Evolutionary conservation across 768 basidiomycete species (phyloP), one percentile per base, ranked within the genome.

Genomic region (Trametopsis cervina): DNA sequence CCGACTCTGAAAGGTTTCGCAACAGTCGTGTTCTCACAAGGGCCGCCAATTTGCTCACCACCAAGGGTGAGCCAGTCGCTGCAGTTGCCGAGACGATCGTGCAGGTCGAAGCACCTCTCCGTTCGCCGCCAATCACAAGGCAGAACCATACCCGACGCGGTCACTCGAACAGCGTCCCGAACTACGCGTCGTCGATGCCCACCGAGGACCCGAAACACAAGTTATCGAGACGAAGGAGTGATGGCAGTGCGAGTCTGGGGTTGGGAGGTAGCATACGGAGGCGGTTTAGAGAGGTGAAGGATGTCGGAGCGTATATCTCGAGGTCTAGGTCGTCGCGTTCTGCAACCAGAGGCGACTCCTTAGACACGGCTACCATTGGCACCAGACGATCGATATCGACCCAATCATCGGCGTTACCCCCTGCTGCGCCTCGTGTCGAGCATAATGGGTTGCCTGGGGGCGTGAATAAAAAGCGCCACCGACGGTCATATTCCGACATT

Each of bases 11-110:
- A 22, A 42, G 4, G 4, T 15, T 12, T 22, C 12, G 15, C 13
- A 27, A 20, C 24, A 22, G 46, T 12, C 51, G 47, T 1, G 38
- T 35, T 23, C 48, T 60, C 24, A 54, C 41, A 41, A 55, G 54
- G 9, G 59, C 58, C 4, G 26, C 47, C 42, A 51, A 51, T 23
- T 13, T 60, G 46, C 39, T 54, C 21, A 59, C 59, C 7, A 46
- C 38, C 22, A 54, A 51, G 4, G 54, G 59, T 4, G 35, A 47
- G 24, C 52, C 46, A 1, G 46, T 55, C 23, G 49, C 47, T 0
- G 53, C 51, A 46, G 40, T 47, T 29, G 20, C 44, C 21, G 17
- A 52, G 43, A 42, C 44, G 17, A 27, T 42, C 20, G 17, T 38
- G 15, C 18, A 20, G 41, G 17, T 47, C 51, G 26, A 50, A 20